A percentile compares a stretch with the other conserved stretches of the same genome.
phyloP scores from a whole-genome alignment of 75 land plant genomes.

The Selaginella tamariscina region DNA sequence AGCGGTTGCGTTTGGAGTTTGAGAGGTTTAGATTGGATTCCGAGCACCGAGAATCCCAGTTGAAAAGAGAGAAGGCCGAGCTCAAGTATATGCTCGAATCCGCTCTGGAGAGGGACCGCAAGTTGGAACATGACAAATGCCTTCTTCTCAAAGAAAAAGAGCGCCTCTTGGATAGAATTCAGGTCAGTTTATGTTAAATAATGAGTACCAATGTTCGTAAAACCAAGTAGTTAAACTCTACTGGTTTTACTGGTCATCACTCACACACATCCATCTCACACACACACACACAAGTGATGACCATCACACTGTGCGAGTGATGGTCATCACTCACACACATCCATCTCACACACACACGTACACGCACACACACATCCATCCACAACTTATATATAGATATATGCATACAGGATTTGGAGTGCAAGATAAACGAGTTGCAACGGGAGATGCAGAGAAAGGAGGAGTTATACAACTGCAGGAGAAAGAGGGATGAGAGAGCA shows the following conservation, averaged over 20 bases:
- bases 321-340: too few relatives aligned
- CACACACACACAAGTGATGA: too few relatives aligned
- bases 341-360: too few relatives aligned
- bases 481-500: constrained; percentile 5
- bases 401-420: not conserved
- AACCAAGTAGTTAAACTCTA: too few relatives aligned
- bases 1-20: not conserved
- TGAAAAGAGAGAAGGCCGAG: not conserved
- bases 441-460: not conserved
- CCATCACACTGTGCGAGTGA: too few relatives aligned
- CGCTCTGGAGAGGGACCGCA: not conserved
- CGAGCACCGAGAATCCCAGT: not conserved
- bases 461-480: not conserved
- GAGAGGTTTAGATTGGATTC: not conserved
- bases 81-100: constrained; percentile 1
- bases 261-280: too few relatives aligned
- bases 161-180: not conserved
- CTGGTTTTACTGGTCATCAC: too few relatives aligned
- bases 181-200: too few relatives aligned
- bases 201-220: too few relatives aligned
- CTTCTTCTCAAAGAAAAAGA: not conserved
- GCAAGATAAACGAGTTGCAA: not conserved
- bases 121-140: not conserved
- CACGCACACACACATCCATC: too few relatives aligned
- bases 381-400: not conserved